Evolutionary conservation across 2,329 filamentous ascomycete genomes (phyloP), one percentile per base, ranked within the genome.

Genomic region (Aspergillus pseudoterreus): DNA sequence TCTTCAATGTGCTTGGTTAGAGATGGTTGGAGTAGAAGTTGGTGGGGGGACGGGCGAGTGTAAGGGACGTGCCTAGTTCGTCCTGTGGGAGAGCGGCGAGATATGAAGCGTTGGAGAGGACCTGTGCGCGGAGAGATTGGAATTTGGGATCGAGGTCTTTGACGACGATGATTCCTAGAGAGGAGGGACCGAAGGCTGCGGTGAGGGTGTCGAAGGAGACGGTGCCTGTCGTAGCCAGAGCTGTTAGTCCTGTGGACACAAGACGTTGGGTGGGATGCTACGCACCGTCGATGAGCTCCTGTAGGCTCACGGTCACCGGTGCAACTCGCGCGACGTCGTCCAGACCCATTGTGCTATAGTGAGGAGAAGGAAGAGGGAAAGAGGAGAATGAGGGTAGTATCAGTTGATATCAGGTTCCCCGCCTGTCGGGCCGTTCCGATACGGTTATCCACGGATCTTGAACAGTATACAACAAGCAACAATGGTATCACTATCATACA

Each of bases 101-200:
- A 67, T 95, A 94, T 0, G 90, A 95, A 4, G 91, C 85, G 67
- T 94, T 94, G 0, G 90, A 94, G 6, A 99, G 79, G 2, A 95
- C 81, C 53, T 82, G 81, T 53, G 82, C 82, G 54, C 94, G 83
- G 41, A 96, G 75, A n/a, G 80, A 72, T 12, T 80, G 71, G 63
- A 95, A 99, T 47, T 83, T 77, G 5, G 78, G 56, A 0, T 91
- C 89, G 0, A 97, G 82, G 66, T 91, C 89, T 67, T 88, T 90
- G 44, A 99, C 92, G n/a, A 97, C 77, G 50, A 99, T 86, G 47
- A 99, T 96, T 0, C 94, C 94, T 11, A 97, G 78, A 2, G 91
- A 96, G 22, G 88, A 84, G 1, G 92, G 90, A 0, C 94, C 94
- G 67, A 99, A 97, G 0, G 94, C 94, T 60, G 87, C 67, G 30